A percentile compares a stretch with the other conserved stretches of the same genome.
These are phyloP conservation scores for Taiozyma sp. DNA, from an alignment of 1,139 yeast genomes.

Conservation along the genomic window DNA sequence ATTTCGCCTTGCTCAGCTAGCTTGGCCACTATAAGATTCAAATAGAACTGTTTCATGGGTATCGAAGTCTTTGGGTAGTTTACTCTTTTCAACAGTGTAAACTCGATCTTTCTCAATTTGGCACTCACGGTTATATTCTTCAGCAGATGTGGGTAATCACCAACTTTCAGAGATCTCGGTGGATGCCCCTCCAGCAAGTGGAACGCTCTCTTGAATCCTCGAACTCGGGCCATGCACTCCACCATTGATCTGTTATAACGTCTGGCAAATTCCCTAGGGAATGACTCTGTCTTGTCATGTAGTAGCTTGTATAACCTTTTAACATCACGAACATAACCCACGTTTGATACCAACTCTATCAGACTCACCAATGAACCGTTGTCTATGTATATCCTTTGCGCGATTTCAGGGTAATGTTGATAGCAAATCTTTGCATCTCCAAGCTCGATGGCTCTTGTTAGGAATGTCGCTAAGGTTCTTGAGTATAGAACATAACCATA, in stretches of 20 bases:
- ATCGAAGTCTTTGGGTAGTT: not conserved
- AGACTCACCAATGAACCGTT: slow-evolving; percentile 13
- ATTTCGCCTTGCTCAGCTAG: slow-evolving; percentile 2
- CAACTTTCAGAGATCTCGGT: slow-evolving; percentile 4
- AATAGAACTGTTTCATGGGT: slow-evolving; percentile 10
- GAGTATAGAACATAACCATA: slow-evolving; percentile 9
- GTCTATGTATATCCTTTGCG: slow-evolving; percentile 8
- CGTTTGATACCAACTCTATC: slow-evolving; percentile 7
- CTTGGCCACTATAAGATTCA: slow-evolving; percentile 12
- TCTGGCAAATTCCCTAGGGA: slow-evolving; percentile 3
- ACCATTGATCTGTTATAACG: slow-evolving; percentile 7
- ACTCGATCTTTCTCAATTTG: slow-evolving; percentile 5
- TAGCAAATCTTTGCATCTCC: slow-evolving; percentile 4
- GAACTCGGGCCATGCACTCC: slow-evolving; percentile 8
- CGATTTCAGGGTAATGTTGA: slow-evolving; percentile 5
- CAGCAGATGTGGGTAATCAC: slow-evolving; percentile 13
- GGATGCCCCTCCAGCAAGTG: slow-evolving; percentile 1
- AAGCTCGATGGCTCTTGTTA: slow-evolving; percentile 9
- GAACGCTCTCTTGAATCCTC: slow-evolving; percentile 10
- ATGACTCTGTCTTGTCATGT: not conserved
- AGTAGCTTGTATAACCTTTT: slow-evolving; percentile 7
- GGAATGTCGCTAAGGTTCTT: slow-evolving; percentile 9
- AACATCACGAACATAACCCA: slow-evolving; percentile 8
- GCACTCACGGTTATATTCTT: slow-evolving; percentile 5
- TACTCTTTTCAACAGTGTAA: slow-evolving; percentile 1